Conservation (phyloP, 371 early-diverging fungal genomes). For the Parasitella parasitica region DNA sequence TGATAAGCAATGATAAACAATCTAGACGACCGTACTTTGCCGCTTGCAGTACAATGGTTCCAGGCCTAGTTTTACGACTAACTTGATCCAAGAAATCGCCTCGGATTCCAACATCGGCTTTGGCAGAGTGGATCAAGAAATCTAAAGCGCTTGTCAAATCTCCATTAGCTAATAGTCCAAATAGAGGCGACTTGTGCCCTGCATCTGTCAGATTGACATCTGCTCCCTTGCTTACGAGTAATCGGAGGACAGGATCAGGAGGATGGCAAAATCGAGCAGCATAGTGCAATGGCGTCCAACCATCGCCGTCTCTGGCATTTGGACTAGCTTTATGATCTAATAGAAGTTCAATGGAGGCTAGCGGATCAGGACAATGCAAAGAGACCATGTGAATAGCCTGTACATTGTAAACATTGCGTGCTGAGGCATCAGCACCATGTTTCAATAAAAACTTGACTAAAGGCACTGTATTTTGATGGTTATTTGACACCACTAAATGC, state of each 20-base stretch:
- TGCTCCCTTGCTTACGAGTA: constrained; percentile 42
- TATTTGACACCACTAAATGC: constrained; percentile 42
- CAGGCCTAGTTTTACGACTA: constrained; percentile 14
- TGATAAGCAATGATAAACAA: constrained; percentile 11
- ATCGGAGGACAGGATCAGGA: constrained; percentile 28
- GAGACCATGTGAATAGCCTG: constrained; percentile 42
- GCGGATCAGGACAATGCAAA: constrained; percentile 32
- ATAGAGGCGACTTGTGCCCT: constrained; percentile 33
- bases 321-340: constrained; percentile 40
- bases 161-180: constrained; percentile 35
- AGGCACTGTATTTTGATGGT: constrained; percentile 30
- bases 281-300: constrained; percentile 78
- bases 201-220: constrained; percentile 47
- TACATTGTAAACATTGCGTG: constrained; percentile 40
- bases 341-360: constrained; percentile 37
- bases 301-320: constrained; percentile 68
- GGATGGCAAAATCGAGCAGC: constrained; percentile 55
- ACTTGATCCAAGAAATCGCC: constrained; percentile 24
- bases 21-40: constrained; percentile 28
- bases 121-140: constrained; percentile 20
- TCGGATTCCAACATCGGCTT: constrained; percentile 14
- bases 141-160: constrained; percentile 21
- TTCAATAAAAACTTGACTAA: constrained; percentile 40
- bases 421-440: constrained; percentile 50
- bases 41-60: constrained; percentile 25